phyloP scores from a whole-genome alignment of 805 yeast genomes.

The Candida manassasensis region DNA sequence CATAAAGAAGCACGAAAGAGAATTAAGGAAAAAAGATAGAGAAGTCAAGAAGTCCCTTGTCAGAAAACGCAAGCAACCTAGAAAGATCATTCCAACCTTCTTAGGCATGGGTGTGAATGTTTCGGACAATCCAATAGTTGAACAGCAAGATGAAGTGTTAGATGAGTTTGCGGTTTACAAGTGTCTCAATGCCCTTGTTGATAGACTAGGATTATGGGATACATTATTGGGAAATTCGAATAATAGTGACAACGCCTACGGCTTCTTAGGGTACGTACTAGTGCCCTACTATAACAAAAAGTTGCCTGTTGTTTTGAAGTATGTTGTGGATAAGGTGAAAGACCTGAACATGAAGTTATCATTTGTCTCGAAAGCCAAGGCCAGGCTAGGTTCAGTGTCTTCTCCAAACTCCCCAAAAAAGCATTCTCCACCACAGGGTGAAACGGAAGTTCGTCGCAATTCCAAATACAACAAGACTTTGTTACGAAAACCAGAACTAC shows the following conservation, averaged over 20 bases:
- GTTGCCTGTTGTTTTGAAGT: constrained; percentile 43
- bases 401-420: neutral
- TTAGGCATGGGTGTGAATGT: constrained; percentile 34
- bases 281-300: constrained; percentile 50
- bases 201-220: constrained; percentile 53
- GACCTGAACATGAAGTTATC: constrained; percentile 38
- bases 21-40: constrained; percentile 14
- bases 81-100: constrained; percentile 39
- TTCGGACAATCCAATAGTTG: neutral
- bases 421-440: neutral
- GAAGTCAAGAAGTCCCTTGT: constrained; percentile 19
- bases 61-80: constrained; percentile 12
- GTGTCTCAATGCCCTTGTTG: constrained; percentile 42
- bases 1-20: constrained; percentile 26
- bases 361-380: constrained; percentile 5
- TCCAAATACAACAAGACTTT: constrained; percentile 13
- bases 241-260: constrained; percentile 30
- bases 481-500: constrained; percentile 6
- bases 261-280: constrained; percentile 48
- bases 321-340: constrained; percentile 44
- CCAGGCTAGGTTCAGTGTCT: neutral
- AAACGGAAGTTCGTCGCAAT: neutral
- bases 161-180: constrained; percentile 15
- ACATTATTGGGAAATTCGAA: constrained; percentile 34
- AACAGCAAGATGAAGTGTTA: constrained; percentile 19